Evolutionary conservation across 495 filamentous ascomycete genomes (phyloP), one percentile per base, ranked within the genome.

Genomic region (Cercophora sp.): DNA sequence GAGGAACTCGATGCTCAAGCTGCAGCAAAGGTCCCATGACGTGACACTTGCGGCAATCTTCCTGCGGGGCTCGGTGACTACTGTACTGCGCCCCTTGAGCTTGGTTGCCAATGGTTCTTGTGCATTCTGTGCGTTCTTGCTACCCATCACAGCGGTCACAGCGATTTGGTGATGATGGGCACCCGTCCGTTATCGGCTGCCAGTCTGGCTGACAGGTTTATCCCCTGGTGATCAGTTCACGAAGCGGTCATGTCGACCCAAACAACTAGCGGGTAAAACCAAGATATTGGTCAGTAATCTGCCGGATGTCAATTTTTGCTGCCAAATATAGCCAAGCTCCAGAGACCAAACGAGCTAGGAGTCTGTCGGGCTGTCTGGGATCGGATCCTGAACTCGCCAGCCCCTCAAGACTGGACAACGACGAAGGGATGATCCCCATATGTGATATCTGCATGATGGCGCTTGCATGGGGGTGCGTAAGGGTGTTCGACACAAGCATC

Each of bases 101-200:
- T 20, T 25, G 10, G 13, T 20, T 10, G 27, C 46, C 11, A 37
- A 24, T 24, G 5, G 8, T 13, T 5, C 18, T 31, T 48, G 25
- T 24, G 29, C 40, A 20, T 26, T 32, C 24, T 51, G 36, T 42
- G 20, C 36, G 16, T 25, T 27, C 10, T 18, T 26, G 18, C 18
- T 20, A 32, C 31, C 29, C 19, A 16, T 24, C 54, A 15, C 35
- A 20, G 25, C 9, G 40, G 8, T 54, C n/a, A n/a, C n/a, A n/a
- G n/a, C 29, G 29, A 32, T 6, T 13, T 35, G 45, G 20, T 31
- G 29, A 16, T 29, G 8, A 15, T 8, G 13, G 15, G 37, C 19
- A 9, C 19, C 4, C 20, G 51, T 51, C 56, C 56, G 56, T 55
- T 52, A 54, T 59, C 56, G 56, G 56, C 36, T 29, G 22, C 16